Base-by-base conservation (phyloP, 2,329 filamentous ascomycete genomes). In the Pseudogymnoascus sp. region DNA sequence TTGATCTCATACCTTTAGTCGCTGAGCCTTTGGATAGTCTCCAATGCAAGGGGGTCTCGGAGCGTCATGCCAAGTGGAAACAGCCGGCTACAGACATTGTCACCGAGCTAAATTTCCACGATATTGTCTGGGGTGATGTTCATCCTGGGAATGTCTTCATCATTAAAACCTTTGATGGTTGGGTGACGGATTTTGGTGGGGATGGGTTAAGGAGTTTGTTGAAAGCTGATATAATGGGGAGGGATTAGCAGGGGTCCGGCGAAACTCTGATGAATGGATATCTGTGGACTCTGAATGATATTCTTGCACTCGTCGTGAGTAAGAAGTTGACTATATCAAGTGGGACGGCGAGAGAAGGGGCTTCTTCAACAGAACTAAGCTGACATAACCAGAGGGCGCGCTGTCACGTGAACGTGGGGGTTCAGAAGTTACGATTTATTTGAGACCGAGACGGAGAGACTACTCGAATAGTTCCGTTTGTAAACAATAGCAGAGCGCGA, bases 161-260 rank as follows among this genome's bases (percentile, higher is more conserved):
- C 56, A 64, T 68, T 64, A 65, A 44, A 21, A 63, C 65, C 35
- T 50, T 40, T 14, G 62, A 67, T 42, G 67, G 64, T 38, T 67
- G 64, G 67, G 38, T 69, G 38, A 35, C 67, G 19, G 65, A 71
- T 61, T 67, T 71, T 24, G 67, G 63, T 29, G 68, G 68, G 63
- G 68, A 6, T 67, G 61, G 42, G 64, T 64, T 31, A 59, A 59
- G 24, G 66, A 62, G 21, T 66, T 61, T 50, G 67, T 68, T 60
- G 59, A 61, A 64, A 60, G 50, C 59, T 62, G 67, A 61, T 21
- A 66, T 62, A 24, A 62, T 62, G 59, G 66, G 65, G 42, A 62
- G 64, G 26, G 62, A 64, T 59, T 61, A 62, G 59, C 62, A 61
- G 61, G 64, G 42, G n/a, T 65, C 19, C n/a, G 61, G 56, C 65